A percentile compares a stretch with the other conserved stretches of the same genome.
Conservation (phyloP, 108 stramenopile species). For the Cyclotella baltica region DNA sequence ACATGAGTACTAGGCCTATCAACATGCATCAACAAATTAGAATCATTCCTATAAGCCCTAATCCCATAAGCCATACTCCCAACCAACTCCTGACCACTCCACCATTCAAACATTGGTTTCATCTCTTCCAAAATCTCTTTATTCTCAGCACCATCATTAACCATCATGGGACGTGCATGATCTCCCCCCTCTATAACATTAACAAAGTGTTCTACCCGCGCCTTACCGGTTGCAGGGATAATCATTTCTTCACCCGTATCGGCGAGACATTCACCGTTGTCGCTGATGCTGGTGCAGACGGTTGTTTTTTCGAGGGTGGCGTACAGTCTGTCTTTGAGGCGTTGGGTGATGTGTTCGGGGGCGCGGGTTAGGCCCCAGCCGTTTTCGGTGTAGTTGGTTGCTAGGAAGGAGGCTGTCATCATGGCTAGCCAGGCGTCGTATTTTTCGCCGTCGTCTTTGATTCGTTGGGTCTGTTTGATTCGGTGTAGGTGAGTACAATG, state of each 20-base stretch:
- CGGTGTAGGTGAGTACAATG: neutral
- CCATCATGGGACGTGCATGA: conserved; percentile 45
- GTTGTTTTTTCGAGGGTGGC: conserved; percentile 14
- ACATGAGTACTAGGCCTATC: conserved; percentile 84
- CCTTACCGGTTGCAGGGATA: neutral
- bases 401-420: conserved; percentile 52
- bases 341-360: conserved; percentile 39
- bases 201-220: conserved; percentile 37
- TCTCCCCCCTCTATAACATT: conserved; percentile 46
- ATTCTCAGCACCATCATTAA: conserved; percentile 27
- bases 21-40: conserved; percentile 79
- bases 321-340: conserved; percentile 36
- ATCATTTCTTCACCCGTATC: conserved; percentile 6
- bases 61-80: conserved; percentile 77
- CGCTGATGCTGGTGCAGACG: neutral
- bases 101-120: conserved; percentile 70
- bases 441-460: conserved; percentile 38
- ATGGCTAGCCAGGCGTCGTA: conserved; percentile 77
- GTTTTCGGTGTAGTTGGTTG: conserved; percentile 74
- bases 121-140: conserved; percentile 56
- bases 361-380: conserved; percentile 60
- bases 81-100: conserved; percentile 63
- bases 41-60: conserved; percentile 80
- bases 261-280: neutral
- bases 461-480: conserved; percentile 44